Conservation (phyloP, 2,329 filamentous ascomycete species). For the Alternaria brassicicola region DNA sequence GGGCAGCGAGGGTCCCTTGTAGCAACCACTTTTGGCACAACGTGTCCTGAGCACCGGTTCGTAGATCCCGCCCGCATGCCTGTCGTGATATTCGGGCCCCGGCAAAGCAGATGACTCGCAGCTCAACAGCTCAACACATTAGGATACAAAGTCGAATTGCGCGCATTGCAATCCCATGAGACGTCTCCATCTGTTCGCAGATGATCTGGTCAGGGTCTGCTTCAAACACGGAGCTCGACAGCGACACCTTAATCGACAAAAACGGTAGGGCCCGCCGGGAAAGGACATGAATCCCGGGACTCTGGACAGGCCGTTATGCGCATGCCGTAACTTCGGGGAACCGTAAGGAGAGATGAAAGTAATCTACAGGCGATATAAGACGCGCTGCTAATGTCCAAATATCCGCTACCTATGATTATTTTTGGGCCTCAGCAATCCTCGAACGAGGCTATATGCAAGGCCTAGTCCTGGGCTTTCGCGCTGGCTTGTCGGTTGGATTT, state of each 20-base stretch:
- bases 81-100: slow-evolving; percentile 20
- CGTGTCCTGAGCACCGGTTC: slow-evolving; percentile 47
- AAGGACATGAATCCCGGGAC: slow-evolving; percentile 22
- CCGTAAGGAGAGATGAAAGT: slow-evolving; percentile 41
- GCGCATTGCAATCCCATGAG: neutral
- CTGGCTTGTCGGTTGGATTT: slow-evolving; percentile 22
- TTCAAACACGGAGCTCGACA: slow-evolving; percentile 1
- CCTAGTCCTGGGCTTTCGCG: slow-evolving; percentile 26
- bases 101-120: slow-evolving; percentile 18
- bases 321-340: slow-evolving; percentile 33
- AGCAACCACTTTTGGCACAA: slow-evolving; percentile 43
- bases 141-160: slow-evolving; percentile 2
- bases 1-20: slow-evolving; percentile 29
- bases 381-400: slow-evolving; percentile 46
- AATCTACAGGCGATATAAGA: slow-evolving; percentile 41
- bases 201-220: neutral
- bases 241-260: slow-evolving; percentile 16
- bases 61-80: slow-evolving; percentile 46
- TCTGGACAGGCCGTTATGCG: slow-evolving; percentile 31
- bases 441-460: slow-evolving; percentile 40
- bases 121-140: neutral
- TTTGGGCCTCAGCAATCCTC: slow-evolving; percentile 35
- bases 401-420: slow-evolving; percentile 38
- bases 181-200: slow-evolving; percentile 1
- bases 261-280: slow-evolving; percentile 28